These are phyloP conservation scores for Naganishia vishniacii DNA, from an alignment of 768 basidiomycete genomes.

Conservation along the genomic window DNA sequence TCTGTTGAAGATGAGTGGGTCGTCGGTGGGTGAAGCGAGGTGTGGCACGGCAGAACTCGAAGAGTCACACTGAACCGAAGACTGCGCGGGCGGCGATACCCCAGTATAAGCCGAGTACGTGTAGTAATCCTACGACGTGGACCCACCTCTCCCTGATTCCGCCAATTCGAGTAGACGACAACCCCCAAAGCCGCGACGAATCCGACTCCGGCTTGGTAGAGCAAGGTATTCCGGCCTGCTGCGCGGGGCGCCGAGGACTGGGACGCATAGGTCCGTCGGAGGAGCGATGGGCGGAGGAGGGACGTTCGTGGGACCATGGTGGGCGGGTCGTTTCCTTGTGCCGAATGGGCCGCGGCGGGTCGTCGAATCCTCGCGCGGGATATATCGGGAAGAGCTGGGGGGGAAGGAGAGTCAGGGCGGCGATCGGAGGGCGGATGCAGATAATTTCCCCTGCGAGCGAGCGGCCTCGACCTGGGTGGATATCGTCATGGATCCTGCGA, in stretches of 20 bases:
- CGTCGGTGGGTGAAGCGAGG: constrained; percentile 7
- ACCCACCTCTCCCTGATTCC: background rate
- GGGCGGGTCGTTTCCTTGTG: no score
- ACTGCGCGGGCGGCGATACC: background rate
- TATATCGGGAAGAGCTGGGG: no score
- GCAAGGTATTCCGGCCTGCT: background rate
- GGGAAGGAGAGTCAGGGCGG: no score
- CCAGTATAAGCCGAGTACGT: no score
- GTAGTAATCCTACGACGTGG: no score
- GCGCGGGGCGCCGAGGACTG: background rate
- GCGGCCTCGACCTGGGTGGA: background rate
- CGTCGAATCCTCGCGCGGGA: no score
- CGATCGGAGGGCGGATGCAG: background rate
- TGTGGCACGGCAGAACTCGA: background rate
- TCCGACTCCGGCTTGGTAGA: background rate
- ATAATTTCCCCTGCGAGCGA: background rate
- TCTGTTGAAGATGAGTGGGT: constrained; percentile 20
- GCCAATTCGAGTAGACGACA: background rate
- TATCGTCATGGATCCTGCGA: no score
- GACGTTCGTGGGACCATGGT: constrained; percentile 12
- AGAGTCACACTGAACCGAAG: constrained; percentile 16
- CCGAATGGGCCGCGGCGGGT: no score
- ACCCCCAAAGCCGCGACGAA: background rate
- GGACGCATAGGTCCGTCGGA: background rate
- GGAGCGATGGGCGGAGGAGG: background rate